Conservation (phyloP, 495 filamentous ascomycete genomes). For the Penicillium riverlandense region DNA sequence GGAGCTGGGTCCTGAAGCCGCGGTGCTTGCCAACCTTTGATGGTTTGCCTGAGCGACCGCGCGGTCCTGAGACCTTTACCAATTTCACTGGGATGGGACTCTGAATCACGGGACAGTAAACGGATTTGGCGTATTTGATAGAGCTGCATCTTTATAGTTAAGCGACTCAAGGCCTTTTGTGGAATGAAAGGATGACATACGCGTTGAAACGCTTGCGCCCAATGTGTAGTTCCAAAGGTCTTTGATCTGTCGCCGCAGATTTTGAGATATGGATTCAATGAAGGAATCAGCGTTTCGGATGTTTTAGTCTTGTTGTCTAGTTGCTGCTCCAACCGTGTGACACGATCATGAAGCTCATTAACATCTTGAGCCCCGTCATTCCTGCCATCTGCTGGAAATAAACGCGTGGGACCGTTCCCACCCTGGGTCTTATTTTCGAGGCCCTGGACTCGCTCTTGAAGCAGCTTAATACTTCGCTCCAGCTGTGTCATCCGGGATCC, state of each 20-base stretch:
- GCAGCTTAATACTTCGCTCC: constrained; percentile 7
- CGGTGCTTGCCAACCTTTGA: constrained; percentile 11
- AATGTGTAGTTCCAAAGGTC: constrained; percentile 35
- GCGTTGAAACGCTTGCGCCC: constrained; percentile 31
- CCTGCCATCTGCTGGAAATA: too few relatives aligned
- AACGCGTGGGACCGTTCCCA: too few relatives aligned
- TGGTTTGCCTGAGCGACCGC: constrained; percentile 10
- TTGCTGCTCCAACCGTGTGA: too few relatives aligned
- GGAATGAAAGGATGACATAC: constrained; percentile 13
- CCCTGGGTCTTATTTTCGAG: constrained; percentile 3
- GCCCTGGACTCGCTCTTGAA: constrained; percentile 11
- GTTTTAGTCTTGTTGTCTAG: not conserved
- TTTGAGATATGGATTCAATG: constrained; percentile 10
- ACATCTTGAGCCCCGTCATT: too few relatives aligned
- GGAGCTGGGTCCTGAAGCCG: constrained; percentile 9
- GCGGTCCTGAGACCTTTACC: constrained; percentile 22
- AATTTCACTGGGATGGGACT: constrained; percentile 11
- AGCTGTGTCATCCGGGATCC: constrained; percentile 6
- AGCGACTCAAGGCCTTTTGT: not conserved
- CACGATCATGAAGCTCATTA: too few relatives aligned
- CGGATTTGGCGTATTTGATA: constrained; percentile 9
- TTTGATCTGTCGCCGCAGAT: constrained; percentile 2
- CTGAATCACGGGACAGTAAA: constrained; percentile 2
- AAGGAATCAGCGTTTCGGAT: constrained; percentile 8
- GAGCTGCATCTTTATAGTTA: constrained; percentile 3